Evolutionary conservation across 2,329 filamentous ascomycete genomes (phyloP), one percentile per base, ranked within the genome.

Genomic region (Mariannaea sp.): DNA sequence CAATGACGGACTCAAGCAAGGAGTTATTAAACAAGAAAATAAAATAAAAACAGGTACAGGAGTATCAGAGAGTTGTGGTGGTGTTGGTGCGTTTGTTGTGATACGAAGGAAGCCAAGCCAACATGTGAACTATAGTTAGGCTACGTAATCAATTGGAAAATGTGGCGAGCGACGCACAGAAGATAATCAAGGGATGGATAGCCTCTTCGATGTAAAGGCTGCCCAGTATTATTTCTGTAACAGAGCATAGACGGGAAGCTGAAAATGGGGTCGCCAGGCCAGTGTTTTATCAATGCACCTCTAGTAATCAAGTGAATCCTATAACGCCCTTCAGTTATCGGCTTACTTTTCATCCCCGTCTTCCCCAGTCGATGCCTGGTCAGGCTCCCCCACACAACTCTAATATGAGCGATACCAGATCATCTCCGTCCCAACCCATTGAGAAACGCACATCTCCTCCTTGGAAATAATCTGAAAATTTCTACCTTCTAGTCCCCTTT

Each of bases 311-410:
- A n/a, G n/a, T n/a, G n/a, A n/a, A n/a, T n/a, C n/a, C n/a, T n/a
- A n/a, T n/a, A n/a, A n/a, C n/a, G n/a, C n/a, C n/a, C n/a, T n/a
- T n/a, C n/a, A n/a, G n/a, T n/a, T n/a, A n/a, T n/a, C n/a, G n/a
- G n/a, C n/a, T n/a, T n/a, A n/a, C n/a, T n/a, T n/a, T n/a, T n/a
- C n/a, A n/a, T n/a, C n/a, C n/a, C n/a, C 8, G 22, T 8, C 35
- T 10, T 33, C 10, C 44, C 19, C 33, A 20, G 24, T 53, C 22
- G 50, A 43, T 53, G 50, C 43, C 43, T 53, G 38, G 30, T 29
- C 45, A 48, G 35, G 36, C 36, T 14, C 36, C 20, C 35, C 12
- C 30, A 32, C 30, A 13, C 30, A 14, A 12, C 5, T 32, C 30
- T 32, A 14, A 14, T 4, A 5, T 32, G 30, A n/a, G n/a, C n/a